phyloP scores from a whole-genome alignment of 2,329 filamentous ascomycete species.

The Paraphoma sp. region DNA sequence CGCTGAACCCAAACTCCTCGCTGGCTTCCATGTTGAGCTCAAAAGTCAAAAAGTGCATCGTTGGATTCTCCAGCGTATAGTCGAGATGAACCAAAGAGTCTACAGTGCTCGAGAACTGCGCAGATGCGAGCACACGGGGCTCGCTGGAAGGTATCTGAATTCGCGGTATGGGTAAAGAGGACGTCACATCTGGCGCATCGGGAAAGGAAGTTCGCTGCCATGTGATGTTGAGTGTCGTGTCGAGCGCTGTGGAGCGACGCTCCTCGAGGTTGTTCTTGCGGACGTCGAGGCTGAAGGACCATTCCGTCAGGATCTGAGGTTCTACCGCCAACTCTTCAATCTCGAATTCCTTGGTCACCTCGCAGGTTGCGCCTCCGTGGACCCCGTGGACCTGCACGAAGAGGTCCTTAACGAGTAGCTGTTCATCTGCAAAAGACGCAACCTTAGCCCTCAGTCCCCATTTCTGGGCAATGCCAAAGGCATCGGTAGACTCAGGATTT shows the following conservation, averaged over 20 bases:
- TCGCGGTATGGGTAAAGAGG: conserved; percentile 77
- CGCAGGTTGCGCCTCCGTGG: conserved; percentile 68
- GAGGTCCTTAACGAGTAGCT: conserved; percentile 68
- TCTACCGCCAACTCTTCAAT: conserved; percentile 53
- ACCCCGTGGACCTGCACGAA: conserved; percentile 67
- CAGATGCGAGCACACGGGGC: conserved; percentile 76
- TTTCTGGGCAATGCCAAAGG: conserved; percentile 74
- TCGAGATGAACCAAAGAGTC: conserved; percentile 50
- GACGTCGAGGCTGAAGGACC: conserved; percentile 74
- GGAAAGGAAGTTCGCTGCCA: conserved; percentile 69
- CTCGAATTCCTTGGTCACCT: conserved; percentile 40
- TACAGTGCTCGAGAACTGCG: conserved; percentile 40
- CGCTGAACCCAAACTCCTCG: conserved; percentile 92
- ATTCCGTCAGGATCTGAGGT: conserved; percentile 74
- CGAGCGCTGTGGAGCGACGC: conserved; percentile 74
- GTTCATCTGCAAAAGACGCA: conserved; percentile 76
- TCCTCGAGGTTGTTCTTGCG: conserved; percentile 85
- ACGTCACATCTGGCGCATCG: conserved; percentile 37
- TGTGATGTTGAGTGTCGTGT: conserved; percentile 74
- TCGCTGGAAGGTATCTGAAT: conserved; percentile 83
- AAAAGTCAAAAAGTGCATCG: conserved; percentile 93
- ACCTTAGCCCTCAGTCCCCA: conserved; percentile 78
- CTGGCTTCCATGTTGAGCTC: conserved; percentile 90
- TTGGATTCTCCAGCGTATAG: conserved; percentile 90
- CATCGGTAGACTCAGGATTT: conserved; percentile 40